Conservation (phyloP, 176 grass and related monocot genomes). For the Carex cristatella region DNA sequence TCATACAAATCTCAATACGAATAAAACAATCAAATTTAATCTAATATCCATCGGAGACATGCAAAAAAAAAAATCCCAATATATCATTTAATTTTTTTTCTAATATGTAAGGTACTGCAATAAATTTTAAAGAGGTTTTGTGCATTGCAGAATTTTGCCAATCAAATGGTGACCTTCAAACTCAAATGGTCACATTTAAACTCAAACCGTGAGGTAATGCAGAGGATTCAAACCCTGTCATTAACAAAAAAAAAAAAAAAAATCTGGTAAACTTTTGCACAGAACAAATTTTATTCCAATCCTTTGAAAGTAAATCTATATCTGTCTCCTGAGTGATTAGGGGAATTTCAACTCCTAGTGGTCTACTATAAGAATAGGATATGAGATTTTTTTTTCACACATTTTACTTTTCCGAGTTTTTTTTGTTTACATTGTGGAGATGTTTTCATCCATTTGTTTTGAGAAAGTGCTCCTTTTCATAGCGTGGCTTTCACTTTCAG, state of each 20-base stretch:
- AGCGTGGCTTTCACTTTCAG: background rate
- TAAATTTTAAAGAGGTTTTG: too few species aligned
- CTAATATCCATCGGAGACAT: too few species aligned
- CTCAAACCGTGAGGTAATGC: too few species aligned
- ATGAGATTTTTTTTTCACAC: background rate
- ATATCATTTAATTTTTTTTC: too few species aligned
- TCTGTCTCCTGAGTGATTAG: background rate
- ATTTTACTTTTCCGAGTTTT: background rate
- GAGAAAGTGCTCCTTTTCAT: background rate
- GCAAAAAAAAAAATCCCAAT: too few species aligned
- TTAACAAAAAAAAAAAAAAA: background rate
- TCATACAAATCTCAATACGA: too few species aligned
- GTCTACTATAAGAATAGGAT: background rate
- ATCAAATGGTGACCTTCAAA: too few species aligned
- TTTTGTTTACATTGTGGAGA: background rate
- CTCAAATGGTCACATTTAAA: too few species aligned
- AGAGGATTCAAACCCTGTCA: background rate
- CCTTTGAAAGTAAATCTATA: background rate
- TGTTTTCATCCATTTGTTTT: background rate
- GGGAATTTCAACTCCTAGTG: background rate
- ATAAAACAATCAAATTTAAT: too few species aligned
- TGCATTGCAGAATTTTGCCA: too few species aligned
- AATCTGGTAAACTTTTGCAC: background rate
- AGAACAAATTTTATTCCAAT: background rate
- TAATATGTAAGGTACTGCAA: too few species aligned